A percentile compares a stretch with the other conserved stretches of the same genome.
Evolutionary conservation across 2,329 filamentous ascomycete genomes (phyloP).

Genomic region (Pseudopithomyces chartarum): DNA sequence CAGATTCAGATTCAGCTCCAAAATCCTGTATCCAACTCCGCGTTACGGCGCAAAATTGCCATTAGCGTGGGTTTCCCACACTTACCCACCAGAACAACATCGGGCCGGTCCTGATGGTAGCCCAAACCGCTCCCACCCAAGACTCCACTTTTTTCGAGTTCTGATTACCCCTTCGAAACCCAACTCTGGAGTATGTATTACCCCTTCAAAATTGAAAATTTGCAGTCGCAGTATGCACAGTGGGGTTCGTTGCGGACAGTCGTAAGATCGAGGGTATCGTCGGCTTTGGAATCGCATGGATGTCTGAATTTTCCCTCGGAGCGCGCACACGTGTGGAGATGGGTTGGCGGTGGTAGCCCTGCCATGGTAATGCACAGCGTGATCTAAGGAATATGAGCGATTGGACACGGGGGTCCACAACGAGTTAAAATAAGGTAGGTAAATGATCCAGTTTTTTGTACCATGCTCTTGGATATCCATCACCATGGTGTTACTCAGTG

Average conservation of each 20-base stretch:
- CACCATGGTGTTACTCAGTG: too few species aligned
- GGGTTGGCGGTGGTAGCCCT: background rate
- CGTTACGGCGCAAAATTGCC: background rate
- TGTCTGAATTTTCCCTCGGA: background rate
- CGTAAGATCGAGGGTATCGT: conserved; percentile 20
- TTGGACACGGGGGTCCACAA: background rate
- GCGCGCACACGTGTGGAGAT: conserved; percentile 10
- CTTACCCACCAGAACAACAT: background rate
- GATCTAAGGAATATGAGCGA: background rate
- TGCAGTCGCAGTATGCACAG: conserved; percentile 8
- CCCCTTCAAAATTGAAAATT: conserved; percentile 46
- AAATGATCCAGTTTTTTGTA: background rate
- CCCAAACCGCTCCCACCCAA: background rate
- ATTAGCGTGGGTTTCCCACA: conserved; percentile 1
- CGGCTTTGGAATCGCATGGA: conserved; percentile 20
- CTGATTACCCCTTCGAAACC: conserved; percentile 39
- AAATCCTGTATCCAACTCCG: background rate
- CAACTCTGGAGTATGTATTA: conserved; percentile 27
- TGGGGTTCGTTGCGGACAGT: conserved; percentile 5
- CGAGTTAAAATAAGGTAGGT: background rate
- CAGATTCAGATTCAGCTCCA: too few species aligned
- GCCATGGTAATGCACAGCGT: background rate
- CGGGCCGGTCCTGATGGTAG: conserved; percentile 6
- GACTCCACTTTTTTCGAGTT: conserved; percentile 16
- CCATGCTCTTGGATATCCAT: background rate